These are phyloP conservation scores for Lagenaria siceraria DNA, from an alignment of 306 rosid species.

Conservation along the genomic window DNA sequence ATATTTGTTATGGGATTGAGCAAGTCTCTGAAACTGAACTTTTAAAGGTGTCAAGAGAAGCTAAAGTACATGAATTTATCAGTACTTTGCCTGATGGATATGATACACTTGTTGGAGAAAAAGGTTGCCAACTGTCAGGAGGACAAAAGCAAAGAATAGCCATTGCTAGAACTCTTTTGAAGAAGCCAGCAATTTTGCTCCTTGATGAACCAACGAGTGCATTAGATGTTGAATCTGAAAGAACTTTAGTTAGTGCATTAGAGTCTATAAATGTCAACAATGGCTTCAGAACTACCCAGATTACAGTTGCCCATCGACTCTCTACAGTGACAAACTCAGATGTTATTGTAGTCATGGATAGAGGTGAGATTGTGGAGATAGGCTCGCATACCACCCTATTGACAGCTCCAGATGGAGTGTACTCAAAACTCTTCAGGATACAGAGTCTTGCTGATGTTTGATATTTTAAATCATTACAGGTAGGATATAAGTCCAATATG, in stretches of 20 bases:
- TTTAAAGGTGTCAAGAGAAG: constrained; percentile 54
- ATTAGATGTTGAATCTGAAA: constrained; percentile 78
- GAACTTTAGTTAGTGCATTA: constrained; percentile 48
- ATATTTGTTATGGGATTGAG: constrained; percentile 56
- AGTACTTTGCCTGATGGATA: constrained; percentile 66
- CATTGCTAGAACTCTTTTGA: constrained; percentile 66
- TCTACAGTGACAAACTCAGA: constrained; percentile 68
- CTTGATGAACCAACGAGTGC: constrained; percentile 96
- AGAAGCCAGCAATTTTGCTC: constrained; percentile 63
- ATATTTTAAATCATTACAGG: neutral
- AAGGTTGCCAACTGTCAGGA: constrained; percentile 84
- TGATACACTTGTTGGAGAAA: constrained; percentile 65
- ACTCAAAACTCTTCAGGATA: constrained; percentile 50
- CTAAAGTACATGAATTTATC: constrained; percentile 65
- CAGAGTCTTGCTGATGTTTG: constrained; percentile 43
- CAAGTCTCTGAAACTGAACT: constrained; percentile 59
- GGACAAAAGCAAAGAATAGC: constrained; percentile 94
- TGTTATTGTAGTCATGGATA: constrained; percentile 63
- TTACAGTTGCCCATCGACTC: constrained; percentile 76
- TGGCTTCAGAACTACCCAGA: constrained; percentile 46
- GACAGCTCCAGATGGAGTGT: constrained; percentile 42
- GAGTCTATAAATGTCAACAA: constrained; percentile 32
- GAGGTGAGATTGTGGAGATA: constrained; percentile 54
- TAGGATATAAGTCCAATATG: neutral
- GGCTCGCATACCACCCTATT: constrained; percentile 59